Evolutionary conservation across 768 basidiomycete genomes (phyloP).

Genomic region (Hemileccinum rubropunctum): DNA sequence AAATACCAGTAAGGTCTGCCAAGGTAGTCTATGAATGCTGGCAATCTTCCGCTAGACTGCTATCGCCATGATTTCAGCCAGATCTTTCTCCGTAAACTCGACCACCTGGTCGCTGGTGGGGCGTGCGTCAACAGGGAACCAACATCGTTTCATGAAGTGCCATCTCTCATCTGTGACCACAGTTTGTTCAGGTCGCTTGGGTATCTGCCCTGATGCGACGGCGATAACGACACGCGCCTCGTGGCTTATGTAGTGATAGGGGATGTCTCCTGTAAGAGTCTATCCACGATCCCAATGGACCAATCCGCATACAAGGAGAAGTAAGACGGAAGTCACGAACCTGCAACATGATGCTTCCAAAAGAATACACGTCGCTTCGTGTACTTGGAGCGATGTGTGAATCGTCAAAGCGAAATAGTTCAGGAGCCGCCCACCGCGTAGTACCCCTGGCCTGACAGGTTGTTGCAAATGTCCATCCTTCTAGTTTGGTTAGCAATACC

Average conservation of each 20-base stretch:
- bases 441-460: not conserved
- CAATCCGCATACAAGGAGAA: too few species aligned
- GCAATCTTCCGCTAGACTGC: too few species aligned
- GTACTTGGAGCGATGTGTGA: too few species aligned
- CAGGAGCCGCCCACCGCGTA: not conserved
- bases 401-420: too few species aligned
- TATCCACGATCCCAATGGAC: not conserved
- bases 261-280: slow-evolving; percentile 1
- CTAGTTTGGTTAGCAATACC: too few species aligned
- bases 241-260: not conserved
- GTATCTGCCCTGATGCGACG: not conserved
- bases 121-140: not conserved
- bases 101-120: not conserved
- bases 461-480: too few species aligned
- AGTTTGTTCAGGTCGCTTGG: not conserved
- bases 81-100: not conserved
- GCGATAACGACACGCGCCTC: slow-evolving; percentile 4
- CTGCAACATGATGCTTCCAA: slow-evolving; percentile 11
- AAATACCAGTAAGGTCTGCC: too few species aligned
- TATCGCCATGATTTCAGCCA: too few species aligned
- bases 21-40: too few species aligned
- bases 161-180: not conserved
- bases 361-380: slow-evolving; percentile 7
- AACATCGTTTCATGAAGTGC: not conserved
- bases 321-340: not conserved